Base-by-base conservation (phyloP, 345 rosid genomes). In the Turritis glabra region DNA sequence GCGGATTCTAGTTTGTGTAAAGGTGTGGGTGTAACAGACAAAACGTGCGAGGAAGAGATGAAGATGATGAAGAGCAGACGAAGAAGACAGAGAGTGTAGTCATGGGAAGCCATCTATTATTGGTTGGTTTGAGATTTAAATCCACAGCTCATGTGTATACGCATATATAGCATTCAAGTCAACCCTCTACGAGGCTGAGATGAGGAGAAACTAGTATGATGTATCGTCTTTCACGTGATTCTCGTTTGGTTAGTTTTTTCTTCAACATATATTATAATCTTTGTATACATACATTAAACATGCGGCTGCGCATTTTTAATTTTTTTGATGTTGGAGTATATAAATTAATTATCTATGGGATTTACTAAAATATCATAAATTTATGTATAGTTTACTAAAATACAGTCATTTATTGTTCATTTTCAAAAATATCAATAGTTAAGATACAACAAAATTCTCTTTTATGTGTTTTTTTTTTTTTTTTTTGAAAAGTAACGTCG, bases 21-120 rank as follows among this genome's bases (percentile, higher is more conserved):
- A 33, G 72, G 25, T 21, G 59, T 56, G 26, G 82, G 26, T 17
- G 77, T 68, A 23, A 63, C 80, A 60, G 13, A 13, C 41, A 64
- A 18, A 62, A 48, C 52, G 2, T 77, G 22, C 4, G 46, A 57
- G 15, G 47, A 70, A 62, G 65, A 62, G 44, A 69, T 62, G 57
- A 26, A 3, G 43, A 50, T 12, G 41, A 62, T 25, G 54, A 67
- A 51, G 23, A 76, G n/a, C 8, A 61, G 22, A 38, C 38, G 17
- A 41, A 69, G 51, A 54, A 62, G 46, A 69, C 13, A 8, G 27
- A 51, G 21, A 23, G 10, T 61, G 9, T 69, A 70, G 57, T 51
- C 50, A 5, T 5, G 5, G 3, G 67, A 70, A 55, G 76, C 66
- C 76, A 76, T 76, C 7, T 41, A 12, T n/a, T n/a, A 51, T 52